phyloP scores from a whole-genome alignment of 768 basidiomycete genomes.

The Cystobasidiopsis lactophilus region DNA sequence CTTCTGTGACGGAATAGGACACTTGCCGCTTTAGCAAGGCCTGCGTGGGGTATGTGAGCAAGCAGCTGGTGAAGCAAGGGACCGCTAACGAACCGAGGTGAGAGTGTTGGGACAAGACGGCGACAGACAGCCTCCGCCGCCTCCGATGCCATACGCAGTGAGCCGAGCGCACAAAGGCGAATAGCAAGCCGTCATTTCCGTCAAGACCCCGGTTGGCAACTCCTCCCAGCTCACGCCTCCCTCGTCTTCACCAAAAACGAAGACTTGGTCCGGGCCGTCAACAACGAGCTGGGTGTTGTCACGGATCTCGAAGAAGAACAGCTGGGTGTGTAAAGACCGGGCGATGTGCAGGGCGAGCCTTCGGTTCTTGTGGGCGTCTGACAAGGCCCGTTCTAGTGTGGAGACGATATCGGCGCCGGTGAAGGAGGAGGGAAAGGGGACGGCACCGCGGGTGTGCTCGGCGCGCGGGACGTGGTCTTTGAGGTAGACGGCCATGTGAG shows the following conservation, averaged over 20 bases:
- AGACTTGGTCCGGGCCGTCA: conserved; percentile 56
- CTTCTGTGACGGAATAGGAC: neutral
- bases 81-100: neutral
- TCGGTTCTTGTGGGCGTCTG: conserved; percentile 63
- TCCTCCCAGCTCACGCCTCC: conserved; percentile 27
- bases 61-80: too few relatives aligned
- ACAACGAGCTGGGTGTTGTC: conserved; percentile 48
- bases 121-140: conserved; percentile 9
- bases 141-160: conserved; percentile 37
- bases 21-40: conserved; percentile 4
- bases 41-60: neutral
- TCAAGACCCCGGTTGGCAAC: conserved; percentile 73
- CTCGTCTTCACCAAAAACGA: conserved; percentile 65
- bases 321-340: conserved; percentile 66
- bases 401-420: conserved; percentile 83
- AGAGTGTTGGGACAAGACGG: conserved; percentile 2
- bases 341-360: conserved; percentile 55
- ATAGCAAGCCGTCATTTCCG: conserved; percentile 75
- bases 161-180: conserved; percentile 23
- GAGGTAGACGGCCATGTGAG: conserved; percentile 69
- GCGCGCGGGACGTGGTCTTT: conserved; percentile 72
- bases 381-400: conserved; percentile 38
- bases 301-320: conserved; percentile 93
- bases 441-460: conserved; percentile 74
- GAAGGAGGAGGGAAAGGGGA: conserved; percentile 71